phyloP scores from a whole-genome alignment of 2,329 filamentous ascomycete species.

The Colletotrichum musae region DNA sequence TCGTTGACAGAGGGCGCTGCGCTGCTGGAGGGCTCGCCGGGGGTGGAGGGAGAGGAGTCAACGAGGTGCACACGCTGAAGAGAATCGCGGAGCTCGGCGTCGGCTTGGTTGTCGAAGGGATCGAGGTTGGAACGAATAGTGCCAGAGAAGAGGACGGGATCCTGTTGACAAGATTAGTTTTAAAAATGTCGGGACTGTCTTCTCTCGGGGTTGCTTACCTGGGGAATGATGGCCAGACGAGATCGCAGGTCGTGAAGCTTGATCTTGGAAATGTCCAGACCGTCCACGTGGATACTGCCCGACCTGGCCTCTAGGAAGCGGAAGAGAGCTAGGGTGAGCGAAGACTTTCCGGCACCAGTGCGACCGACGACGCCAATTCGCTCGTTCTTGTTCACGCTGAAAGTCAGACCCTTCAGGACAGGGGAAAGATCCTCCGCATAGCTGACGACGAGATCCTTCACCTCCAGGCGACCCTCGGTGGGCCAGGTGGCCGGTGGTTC shows the following conservation, averaged over 20 bases:
- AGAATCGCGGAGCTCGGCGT: constrained; percentile 78
- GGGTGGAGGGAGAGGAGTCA: constrained; percentile 57
- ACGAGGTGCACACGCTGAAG: constrained; percentile 80
- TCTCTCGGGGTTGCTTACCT: constrained; percentile 48
- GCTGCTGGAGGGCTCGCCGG: constrained; percentile 54
- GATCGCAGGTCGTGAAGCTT: constrained; percentile 78
- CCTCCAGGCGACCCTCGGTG: constrained; percentile 78
- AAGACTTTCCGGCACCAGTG: constrained; percentile 85
- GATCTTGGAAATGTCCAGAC: constrained; percentile 80
- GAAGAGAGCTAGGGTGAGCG: constrained; percentile 82
- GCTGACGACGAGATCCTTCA: constrained; percentile 78
- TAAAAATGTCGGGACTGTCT: neutral
- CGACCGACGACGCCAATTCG: constrained; percentile 83
- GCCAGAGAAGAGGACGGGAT: constrained; percentile 86
- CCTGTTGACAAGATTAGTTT: constrained; percentile 58
- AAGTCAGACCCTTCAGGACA: constrained; percentile 78
- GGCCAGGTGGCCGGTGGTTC: constrained; percentile 82
- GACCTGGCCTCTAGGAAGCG: constrained; percentile 80
- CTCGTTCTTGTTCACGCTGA: constrained; percentile 76
- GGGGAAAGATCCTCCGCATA: constrained; percentile 81
- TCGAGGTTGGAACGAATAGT: constrained; percentile 84
- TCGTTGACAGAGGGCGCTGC: constrained; percentile 46
- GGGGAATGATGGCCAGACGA: constrained; percentile 85
- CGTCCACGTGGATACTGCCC: constrained; percentile 79
- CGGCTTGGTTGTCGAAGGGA: constrained; percentile 79